phyloP scores from a whole-genome alignment of 139 green algal genomes.

The Tetratostichococcus sp. region DNA sequence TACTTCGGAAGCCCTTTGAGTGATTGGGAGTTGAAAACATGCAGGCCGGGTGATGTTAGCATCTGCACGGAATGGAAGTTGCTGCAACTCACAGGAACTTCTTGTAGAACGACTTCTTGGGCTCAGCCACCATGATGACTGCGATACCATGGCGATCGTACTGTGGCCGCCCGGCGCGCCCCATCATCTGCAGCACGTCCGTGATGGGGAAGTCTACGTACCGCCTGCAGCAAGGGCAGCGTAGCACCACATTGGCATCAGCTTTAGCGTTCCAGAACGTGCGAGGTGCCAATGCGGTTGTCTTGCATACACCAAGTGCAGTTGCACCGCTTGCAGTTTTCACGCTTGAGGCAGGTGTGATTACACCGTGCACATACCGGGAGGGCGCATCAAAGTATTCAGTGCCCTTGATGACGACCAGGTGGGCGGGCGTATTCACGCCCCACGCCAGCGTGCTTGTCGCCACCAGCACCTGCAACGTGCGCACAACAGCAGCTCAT shows the following conservation, averaged over 20 bases:
- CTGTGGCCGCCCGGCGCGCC: constrained; percentile 61
- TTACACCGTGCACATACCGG: too few relatives aligned
- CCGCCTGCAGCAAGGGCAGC: constrained; percentile 42
- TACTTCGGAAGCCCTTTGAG: too few relatives aligned
- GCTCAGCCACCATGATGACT: constrained; percentile 96
- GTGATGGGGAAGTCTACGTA: constrained; percentile 99
- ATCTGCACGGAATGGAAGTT: too few relatives aligned
- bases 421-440: constrained; percentile 91
- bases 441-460: constrained; percentile 93
- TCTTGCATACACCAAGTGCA: too few relatives aligned
- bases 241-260: too few relatives aligned
- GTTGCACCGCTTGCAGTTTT: too few relatives aligned
- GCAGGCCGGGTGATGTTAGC: too few relatives aligned
- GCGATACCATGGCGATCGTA: constrained; percentile 86
- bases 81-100: constrained; percentile 85
- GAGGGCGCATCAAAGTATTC: constrained; percentile 90
- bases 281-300: neutral
- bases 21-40: too few relatives aligned
- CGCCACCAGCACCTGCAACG: constrained; percentile 72
- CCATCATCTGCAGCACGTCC: constrained; percentile 89
- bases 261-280: too few relatives aligned
- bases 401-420: constrained; percentile 97
- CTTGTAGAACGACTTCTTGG: constrained; percentile 99
- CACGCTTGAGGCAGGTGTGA: too few relatives aligned
- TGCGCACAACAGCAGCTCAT: too few relatives aligned